Base-by-base conservation (phyloP, 2,329 filamentous ascomycete species). In the Fusarium duplospermum region DNA sequence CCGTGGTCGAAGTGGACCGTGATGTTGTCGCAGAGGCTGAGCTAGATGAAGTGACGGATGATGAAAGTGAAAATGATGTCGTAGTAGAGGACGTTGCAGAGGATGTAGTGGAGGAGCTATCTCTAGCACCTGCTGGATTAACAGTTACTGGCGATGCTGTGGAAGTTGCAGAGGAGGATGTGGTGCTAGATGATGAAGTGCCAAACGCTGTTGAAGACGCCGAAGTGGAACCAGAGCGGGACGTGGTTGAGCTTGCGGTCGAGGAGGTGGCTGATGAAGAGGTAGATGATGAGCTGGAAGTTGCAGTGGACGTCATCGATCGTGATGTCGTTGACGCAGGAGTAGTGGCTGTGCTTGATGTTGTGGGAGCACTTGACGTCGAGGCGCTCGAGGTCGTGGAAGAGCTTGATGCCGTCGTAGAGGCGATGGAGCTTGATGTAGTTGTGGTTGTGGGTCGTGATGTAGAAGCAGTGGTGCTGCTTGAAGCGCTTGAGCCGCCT, bases 1-100 rank as follows among this genome's bases (percentile, higher is more conserved):
- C 74, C 72, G 22, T 22, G 1, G 59, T 82, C 73, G 45, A 81
- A 74, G 68, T 14, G 1, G 57, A 73, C 71, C 35, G 81, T 72
- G 2, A 79, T 76, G 61, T 79, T 68, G 68, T 77, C 64, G 45
- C 74, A 75, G 61, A 82, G 74, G 33, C 78, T 2, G 16, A 22
- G 7, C 42, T 63, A 2, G 66, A 42, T 6, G 36, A 36, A 3
- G n/a, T 16, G 0, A 9, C 8, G 2, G 36, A 33, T 6, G 58
- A 45, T 6, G 58, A 47, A 33, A 31, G 6, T 9, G 31, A 56
- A 2, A 62, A 42, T 4, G 35, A 36, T 2, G 16, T 7, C 0
- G 7, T 3, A 4, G 18, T 58, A 1, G 56, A 70, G 1, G 58
- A 50, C 9, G 59, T 36, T 14, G 42, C 57, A 1, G 59, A 57